phyloP scores from a whole-genome alignment of 2,329 filamentous ascomycete genomes.

The Sordariomycetes sp. region DNA sequence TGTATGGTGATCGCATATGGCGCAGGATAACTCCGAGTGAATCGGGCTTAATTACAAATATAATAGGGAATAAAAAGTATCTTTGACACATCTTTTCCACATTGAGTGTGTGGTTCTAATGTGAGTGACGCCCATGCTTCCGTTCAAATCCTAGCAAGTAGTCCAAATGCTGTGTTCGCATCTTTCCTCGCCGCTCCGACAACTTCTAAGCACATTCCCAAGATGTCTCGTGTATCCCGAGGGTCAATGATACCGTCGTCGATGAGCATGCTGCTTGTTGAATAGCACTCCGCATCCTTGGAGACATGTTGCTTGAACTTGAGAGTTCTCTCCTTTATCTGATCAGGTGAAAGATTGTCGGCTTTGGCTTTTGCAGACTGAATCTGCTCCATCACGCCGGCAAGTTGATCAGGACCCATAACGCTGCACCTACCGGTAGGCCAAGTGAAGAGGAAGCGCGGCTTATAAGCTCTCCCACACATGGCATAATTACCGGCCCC shows the following conservation, averaged over 20 bases:
- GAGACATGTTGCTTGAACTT: slow-evolving; percentile 10
- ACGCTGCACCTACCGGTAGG: slow-evolving; percentile 12
- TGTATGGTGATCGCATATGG: too few relatives aligned
- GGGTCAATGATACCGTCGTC: slow-evolving; percentile 20
- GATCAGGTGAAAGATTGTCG: too few relatives aligned
- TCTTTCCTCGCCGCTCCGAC: too few relatives aligned
- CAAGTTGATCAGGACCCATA: slow-evolving; percentile 14
- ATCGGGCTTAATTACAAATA: too few relatives aligned
- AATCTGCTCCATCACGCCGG: slow-evolving; percentile 13
- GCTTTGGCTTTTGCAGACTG: slow-evolving; percentile 12
- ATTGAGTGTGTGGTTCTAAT: too few relatives aligned
- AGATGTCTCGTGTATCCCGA: slow-evolving; percentile 11
- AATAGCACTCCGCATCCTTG: slow-evolving; percentile 12
- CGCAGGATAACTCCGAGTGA: too few relatives aligned
- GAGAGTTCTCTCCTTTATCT: slow-evolving; percentile 2
- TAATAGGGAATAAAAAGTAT: too few relatives aligned
- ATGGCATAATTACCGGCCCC: slow-evolving; percentile 37
- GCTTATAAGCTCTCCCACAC: slow-evolving; percentile 30
- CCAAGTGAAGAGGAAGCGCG: slow-evolving; percentile 28
- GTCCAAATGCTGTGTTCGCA: too few relatives aligned
- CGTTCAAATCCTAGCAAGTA: too few relatives aligned
- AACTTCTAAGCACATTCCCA: slow-evolving; percentile 24
- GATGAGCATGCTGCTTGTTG: slow-evolving; percentile 12
- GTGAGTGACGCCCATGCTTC: too few relatives aligned
- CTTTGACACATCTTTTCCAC: too few relatives aligned